Percentiles rank a stretch among this genome's conserved stretches.
These are phyloP conservation scores for Articulospora tetracladia DNA, from an alignment of 495 filamentous ascomycete species.

Conservation along the genomic window DNA sequence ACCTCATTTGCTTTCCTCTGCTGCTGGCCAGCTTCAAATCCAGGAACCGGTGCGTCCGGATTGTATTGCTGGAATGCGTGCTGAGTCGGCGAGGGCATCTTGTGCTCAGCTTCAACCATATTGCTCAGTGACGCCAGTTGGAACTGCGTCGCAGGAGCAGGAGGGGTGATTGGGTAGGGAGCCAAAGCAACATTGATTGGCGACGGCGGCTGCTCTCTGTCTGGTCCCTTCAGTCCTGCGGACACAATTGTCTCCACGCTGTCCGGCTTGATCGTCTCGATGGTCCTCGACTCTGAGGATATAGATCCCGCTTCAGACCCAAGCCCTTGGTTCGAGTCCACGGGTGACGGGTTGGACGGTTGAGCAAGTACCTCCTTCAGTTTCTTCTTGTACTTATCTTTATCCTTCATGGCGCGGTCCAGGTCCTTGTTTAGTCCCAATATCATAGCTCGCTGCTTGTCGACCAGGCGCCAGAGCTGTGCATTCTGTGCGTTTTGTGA, in stretches of 20 bases:
- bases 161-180: conserved; percentile 55
- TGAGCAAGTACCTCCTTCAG: conserved; percentile 70
- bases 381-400: conserved; percentile 89
- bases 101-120: conserved; percentile 30
- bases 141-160: conserved; percentile 38
- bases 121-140: conserved; percentile 16
- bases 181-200: conserved; percentile 49
- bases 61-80: conserved; percentile 50
- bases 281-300: conserved; percentile 9
- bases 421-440: conserved; percentile 92
- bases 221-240: conserved; percentile 18
- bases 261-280: background rate
- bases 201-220: conserved; percentile 30
- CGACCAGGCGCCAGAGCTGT: conserved; percentile 91
- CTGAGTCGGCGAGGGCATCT: conserved; percentile 50
- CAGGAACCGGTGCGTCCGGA: conserved; percentile 41
- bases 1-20: conserved; percentile 30
- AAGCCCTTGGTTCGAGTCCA: conserved; percentile 24
- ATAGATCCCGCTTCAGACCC: conserved; percentile 19
- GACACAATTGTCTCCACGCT: conserved; percentile 18
- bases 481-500: conserved; percentile 82
- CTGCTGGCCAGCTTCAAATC: conserved; percentile 37
- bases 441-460: conserved; percentile 94
- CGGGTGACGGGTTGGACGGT: conserved; percentile 35
- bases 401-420: conserved; percentile 87